These are phyloP conservation scores for Oryza coarctata DNA, from an alignment of 176 grass and related monocot genomes.

Conservation along the genomic window DNA sequence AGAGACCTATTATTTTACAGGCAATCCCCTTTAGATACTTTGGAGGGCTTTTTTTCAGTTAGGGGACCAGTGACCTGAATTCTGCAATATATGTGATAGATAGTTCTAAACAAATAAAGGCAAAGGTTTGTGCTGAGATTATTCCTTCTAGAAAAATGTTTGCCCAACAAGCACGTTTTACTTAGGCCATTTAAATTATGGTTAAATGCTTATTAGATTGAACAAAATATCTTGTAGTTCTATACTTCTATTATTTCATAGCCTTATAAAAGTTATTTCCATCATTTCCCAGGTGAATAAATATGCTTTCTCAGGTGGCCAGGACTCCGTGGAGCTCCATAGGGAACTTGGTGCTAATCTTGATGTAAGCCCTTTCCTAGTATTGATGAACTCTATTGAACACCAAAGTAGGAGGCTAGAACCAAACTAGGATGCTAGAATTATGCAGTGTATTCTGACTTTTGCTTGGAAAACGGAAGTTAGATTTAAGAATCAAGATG, in stretches of 20 bases:
- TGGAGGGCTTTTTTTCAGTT: too few relatives aligned
- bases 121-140: slow-evolving; percentile 52
- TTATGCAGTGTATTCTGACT: neutral
- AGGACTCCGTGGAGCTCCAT: slow-evolving; percentile 79
- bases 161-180: neutral
- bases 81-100: slow-evolving; percentile 98
- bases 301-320: slow-evolving; percentile 93
- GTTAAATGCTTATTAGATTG: slow-evolving; percentile 10
- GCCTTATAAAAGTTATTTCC: slow-evolving; percentile 13
- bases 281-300: slow-evolving; percentile 63
- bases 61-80: slow-evolving; percentile 91
- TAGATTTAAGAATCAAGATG: neutral
- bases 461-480: neutral
- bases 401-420: too few relatives aligned
- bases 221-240: neutral
- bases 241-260: slow-evolving; percentile 17
- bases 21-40: too few relatives aligned
- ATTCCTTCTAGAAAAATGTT: slow-evolving; percentile 19
- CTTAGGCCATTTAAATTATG: neutral
- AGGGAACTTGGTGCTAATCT: slow-evolving; percentile 90
- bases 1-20: too few relatives aligned
- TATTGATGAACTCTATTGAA: neutral
- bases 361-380: slow-evolving; percentile 41
- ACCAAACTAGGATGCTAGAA: neutral
- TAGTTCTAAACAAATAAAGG: slow-evolving; percentile 76